Evolutionary conservation across 2,329 filamentous ascomycete species (phyloP).

Genomic region (Penicillium digitatum): DNA sequence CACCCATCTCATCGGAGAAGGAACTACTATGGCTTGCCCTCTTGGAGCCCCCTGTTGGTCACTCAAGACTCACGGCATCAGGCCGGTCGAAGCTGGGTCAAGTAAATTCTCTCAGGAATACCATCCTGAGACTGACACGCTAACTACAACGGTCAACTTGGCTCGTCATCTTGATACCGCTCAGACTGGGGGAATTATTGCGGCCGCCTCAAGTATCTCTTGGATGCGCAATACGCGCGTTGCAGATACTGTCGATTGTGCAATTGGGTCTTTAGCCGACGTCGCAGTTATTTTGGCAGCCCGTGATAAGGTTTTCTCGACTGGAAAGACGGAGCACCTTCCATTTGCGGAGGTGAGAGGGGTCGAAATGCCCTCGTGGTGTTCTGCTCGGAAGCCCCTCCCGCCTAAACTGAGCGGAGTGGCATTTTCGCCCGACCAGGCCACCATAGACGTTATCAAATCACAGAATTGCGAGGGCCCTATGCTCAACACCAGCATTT

Average conservation of each 20-base stretch:
- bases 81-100: not conserved
- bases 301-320: conserved; percentile 10
- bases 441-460: conserved; percentile 1
- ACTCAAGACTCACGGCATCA: conserved; percentile 10
- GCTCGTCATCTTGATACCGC: conserved; percentile 8
- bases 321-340: not conserved
- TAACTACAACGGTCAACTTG: conserved; percentile 11
- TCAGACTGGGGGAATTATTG: conserved; percentile 5
- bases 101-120: conserved; percentile 10
- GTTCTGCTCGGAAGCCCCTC: conserved; percentile 9
- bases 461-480: conserved; percentile 8
- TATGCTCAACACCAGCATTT: conserved; percentile 12
- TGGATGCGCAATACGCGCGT: conserved; percentile 14
- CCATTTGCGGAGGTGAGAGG: conserved; percentile 11
- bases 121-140: conserved; percentile 6
- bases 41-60: conserved; percentile 11
- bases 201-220: conserved; percentile 5
- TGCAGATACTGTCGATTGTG: conserved; percentile 13
- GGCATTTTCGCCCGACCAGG: conserved; percentile 6
- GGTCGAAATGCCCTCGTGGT: conserved; percentile 1
- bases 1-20: conserved; percentile 11
- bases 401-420: conserved; percentile 13
- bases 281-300: conserved; percentile 6
- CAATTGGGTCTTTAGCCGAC: conserved; percentile 9
- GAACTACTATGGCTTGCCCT: not conserved